These are phyloP conservation scores for Alternaria sp. DNA, from an alignment of 2,329 filamentous ascomycete species.

Conservation along the genomic window DNA sequence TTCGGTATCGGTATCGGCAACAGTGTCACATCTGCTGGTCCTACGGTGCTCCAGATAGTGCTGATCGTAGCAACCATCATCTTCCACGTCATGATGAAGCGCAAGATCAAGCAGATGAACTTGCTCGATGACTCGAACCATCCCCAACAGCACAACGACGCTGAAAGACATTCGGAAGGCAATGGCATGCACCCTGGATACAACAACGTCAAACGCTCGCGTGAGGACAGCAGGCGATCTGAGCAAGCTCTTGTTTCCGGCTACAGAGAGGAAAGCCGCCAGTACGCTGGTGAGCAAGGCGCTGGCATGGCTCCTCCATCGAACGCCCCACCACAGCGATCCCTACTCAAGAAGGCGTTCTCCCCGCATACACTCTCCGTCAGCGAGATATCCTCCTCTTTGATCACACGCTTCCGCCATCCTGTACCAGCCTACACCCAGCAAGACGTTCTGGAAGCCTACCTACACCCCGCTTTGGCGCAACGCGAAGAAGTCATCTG, in stretches of 20 bases:
- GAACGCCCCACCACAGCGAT: neutral
- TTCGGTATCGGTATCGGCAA: constrained; percentile 51
- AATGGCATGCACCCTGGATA: neutral
- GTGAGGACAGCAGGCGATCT: neutral
- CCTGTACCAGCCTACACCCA: constrained; percentile 13
- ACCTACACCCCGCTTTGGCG: constrained; percentile 17
- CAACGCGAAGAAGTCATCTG: constrained; percentile 18
- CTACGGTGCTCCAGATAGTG: constrained; percentile 51
- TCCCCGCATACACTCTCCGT: constrained; percentile 10
- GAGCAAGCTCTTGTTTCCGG: constrained; percentile 1
- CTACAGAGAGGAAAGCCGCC: constrained; percentile 1
- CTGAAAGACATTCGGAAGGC: constrained; percentile 27
- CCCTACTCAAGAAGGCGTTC: constrained; percentile 9
- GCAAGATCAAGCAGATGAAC: constrained; percentile 38
- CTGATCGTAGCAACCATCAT: constrained; percentile 50
- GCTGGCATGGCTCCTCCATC: constrained; percentile 4
- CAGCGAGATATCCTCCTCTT: constrained; percentile 13
- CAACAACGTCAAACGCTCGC: neutral
- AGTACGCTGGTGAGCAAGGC: neutral
- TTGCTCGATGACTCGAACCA: constrained; percentile 37
- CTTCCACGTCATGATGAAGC: constrained; percentile 49
- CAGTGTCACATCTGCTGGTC: constrained; percentile 43
- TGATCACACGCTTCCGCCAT: constrained; percentile 12
- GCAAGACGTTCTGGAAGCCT: constrained; percentile 21
- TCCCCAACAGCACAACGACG: constrained; percentile 20